These are phyloP conservation scores for Amylocystis lapponica DNA, from an alignment of 768 basidiomycete genomes.

Conservation along the genomic window DNA sequence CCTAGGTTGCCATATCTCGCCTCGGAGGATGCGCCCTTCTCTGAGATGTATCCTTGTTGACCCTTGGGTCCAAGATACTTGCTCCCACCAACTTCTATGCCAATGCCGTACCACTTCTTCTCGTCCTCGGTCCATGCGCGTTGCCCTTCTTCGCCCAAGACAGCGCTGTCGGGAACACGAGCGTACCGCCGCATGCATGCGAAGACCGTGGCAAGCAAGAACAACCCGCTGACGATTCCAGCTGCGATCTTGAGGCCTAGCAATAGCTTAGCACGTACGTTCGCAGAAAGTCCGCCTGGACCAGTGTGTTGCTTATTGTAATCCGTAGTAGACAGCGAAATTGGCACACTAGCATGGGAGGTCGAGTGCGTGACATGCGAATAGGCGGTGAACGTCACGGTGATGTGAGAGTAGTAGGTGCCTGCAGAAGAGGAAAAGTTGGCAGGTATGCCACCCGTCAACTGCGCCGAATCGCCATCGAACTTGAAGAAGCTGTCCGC, in stretches of 20 bases:
- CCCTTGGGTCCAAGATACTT: neutral
- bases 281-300: constrained; percentile 31
- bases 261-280: constrained; percentile 43
- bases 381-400: constrained; percentile 62
- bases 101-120: constrained; percentile 62
- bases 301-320: constrained; percentile 31
- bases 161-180: constrained; percentile 52
- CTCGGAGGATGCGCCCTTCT: constrained; percentile 1
- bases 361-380: constrained; percentile 62
- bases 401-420: constrained; percentile 38
- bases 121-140: constrained; percentile 60
- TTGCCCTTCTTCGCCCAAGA: constrained; percentile 53
- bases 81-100: constrained; percentile 19
- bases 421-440: constrained; percentile 30
- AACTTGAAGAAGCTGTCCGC: constrained; percentile 50
- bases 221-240: constrained; percentile 54
- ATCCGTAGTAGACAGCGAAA: constrained; percentile 39
- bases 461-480: constrained; percentile 35
- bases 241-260: constrained; percentile 59
- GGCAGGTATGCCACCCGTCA: constrained; percentile 53
- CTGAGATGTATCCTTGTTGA: neutral
- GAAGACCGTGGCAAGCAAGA: constrained; percentile 47
- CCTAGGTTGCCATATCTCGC: constrained; percentile 29
- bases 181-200: constrained; percentile 52
- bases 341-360: constrained; percentile 55